Conservation (phyloP, 495 filamentous ascomycete species). For the Ramalina peruviana region DNA sequence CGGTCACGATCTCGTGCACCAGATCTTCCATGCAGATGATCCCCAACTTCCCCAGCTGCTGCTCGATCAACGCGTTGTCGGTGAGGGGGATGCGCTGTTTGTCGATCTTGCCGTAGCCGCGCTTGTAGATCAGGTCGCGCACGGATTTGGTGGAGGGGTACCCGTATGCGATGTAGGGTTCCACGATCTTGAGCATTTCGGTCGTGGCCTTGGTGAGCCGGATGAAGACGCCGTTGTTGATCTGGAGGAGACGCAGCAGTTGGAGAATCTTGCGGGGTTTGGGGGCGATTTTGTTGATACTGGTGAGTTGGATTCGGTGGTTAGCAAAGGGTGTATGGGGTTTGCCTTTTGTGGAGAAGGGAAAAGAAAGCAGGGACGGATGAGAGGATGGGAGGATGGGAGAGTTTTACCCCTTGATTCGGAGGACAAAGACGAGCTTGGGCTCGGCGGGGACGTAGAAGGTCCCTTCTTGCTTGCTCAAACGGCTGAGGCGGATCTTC, state of each 20-base stretch:
- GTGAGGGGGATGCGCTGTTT: slow-evolving; percentile 92
- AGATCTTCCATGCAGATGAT: slow-evolving; percentile 99
- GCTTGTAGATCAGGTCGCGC: slow-evolving; percentile 99
- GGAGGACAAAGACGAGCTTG: slow-evolving; percentile 95
- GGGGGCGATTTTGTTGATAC: slow-evolving; percentile 99
- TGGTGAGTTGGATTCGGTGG: too few species aligned
- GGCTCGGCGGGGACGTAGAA: slow-evolving; percentile 89
- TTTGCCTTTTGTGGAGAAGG: too few species aligned
- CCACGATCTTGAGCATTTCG: slow-evolving; percentile 95
- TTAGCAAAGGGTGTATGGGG: too few species aligned
- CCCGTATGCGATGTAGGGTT: slow-evolving; percentile 96
- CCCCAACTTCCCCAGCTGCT: slow-evolving; percentile 89
- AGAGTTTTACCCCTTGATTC: slow-evolving; percentile 81
- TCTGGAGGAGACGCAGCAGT: slow-evolving; percentile 96
- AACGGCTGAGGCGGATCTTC: slow-evolving; percentile 82
- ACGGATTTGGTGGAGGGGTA: slow-evolving; percentile 98
- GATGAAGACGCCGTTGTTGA: slow-evolving; percentile 99
- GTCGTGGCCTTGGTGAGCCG: slow-evolving; percentile 93
- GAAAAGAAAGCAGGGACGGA: background rate
- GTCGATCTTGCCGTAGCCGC: slow-evolving; percentile 93
- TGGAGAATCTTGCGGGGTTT: slow-evolving; percentile 99
- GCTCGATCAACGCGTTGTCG: slow-evolving; percentile 96
- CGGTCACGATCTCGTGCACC: slow-evolving; percentile 98
- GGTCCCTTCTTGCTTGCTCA: slow-evolving; percentile 80
- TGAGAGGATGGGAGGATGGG: background rate